Base-by-base conservation (phyloP, 768 basidiomycete species). In the Hysterangium stoloniferum region DNA sequence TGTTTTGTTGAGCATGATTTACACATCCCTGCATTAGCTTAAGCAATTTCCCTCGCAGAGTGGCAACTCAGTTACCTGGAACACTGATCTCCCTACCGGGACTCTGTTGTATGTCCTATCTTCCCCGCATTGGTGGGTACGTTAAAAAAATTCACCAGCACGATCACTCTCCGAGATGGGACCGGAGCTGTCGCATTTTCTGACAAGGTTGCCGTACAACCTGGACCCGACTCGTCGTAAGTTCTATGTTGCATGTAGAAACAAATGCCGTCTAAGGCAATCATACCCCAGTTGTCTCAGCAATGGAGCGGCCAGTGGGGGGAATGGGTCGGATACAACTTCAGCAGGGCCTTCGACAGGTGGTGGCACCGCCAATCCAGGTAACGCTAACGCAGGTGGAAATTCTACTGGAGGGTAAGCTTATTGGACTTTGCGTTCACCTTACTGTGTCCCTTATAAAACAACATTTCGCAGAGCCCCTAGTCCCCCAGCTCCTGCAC, bases 141-240 rank as follows among this genome's bases (percentile, higher is more conserved):
- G 29, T 56, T 7, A 59, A 29, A 6, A 22, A 32, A 28, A 3
- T 12, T 55, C 11, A 24, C 11, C 45, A 87, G 84, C 56, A 75
- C 75, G n/a, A 56, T 77, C 29, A 59, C 59, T 11, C 52, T 84
- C 55, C 82, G 79, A 66, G 85, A 86, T 54, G 65, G 63, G 59
- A 76, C 76, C 12, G 85, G 85, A 13, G 13, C 60, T 1, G 61
- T 57, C 7, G 76, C 71, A 6, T 87, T 71, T 65, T 76, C 77
- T 12, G 76, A 77, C 45, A 65, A 68, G 2, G 66, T 79, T 28
- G 76, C 67, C 0, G 62, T 86, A 42, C 55, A 63, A 47, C 2
- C 60, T 4, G 66, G 76, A 25, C 41, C 59, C 9, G 66, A 70
- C 52, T 54, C 57, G 6, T 67, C 64, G 75, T 74, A 56, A 11